phyloP scores from a whole-genome alignment of 768 basidiomycete genomes.

The Porpolomopsis calyptriformis region DNA sequence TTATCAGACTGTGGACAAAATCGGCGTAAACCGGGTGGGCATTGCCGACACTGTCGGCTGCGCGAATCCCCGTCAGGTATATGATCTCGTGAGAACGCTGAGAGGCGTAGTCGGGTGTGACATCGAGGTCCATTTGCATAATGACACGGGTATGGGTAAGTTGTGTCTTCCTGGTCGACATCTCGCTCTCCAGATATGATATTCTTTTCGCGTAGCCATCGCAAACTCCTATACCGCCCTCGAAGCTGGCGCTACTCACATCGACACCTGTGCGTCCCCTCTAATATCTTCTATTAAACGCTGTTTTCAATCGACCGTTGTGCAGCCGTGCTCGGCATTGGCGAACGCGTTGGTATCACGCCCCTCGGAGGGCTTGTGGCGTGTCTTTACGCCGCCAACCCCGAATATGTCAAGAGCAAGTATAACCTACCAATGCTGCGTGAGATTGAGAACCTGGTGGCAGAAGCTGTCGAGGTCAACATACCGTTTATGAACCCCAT shows the following conservation, averaged over 20 bases:
- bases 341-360: constrained; percentile 98
- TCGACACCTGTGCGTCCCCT: constrained; percentile 74
- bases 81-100: constrained; percentile 93
- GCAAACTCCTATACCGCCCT: constrained; percentile 98
- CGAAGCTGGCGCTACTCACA: constrained; percentile 97
- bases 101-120: constrained; percentile 95
- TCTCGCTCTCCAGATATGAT: neutral
- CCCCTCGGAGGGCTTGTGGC: constrained; percentile 95
- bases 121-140: constrained; percentile 97
- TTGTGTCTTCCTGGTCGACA: constrained; percentile 4
- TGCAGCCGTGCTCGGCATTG: constrained; percentile 88
- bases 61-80: constrained; percentile 96
- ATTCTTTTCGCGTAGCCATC: constrained; percentile 47
- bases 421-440: constrained; percentile 96
- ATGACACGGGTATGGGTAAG: constrained; percentile 93
- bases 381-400: constrained; percentile 92
- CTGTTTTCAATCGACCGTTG: too few species aligned
- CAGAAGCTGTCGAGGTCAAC: constrained; percentile 96
- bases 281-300: neutral
- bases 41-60: constrained; percentile 99
- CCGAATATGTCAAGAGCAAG: constrained; percentile 99
- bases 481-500: constrained; percentile 97
- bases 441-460: constrained; percentile 97
- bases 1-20: constrained; percentile 99
- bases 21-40: constrained; percentile 96